Conservation (phyloP, 129 eudicot species). For the Tagetes patula region DNA sequence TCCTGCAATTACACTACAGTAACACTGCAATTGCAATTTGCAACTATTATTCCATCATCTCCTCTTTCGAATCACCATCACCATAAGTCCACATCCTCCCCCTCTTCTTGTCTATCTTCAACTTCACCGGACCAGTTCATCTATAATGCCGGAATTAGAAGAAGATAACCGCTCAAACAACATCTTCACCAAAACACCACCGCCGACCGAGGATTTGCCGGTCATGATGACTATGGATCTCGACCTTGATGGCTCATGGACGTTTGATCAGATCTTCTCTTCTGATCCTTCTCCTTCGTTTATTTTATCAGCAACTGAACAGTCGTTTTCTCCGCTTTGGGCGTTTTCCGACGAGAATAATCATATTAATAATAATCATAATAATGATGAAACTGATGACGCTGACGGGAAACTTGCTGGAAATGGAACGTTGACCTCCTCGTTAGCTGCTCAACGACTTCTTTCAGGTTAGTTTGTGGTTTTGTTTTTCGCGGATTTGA, state of each 20-base stretch:
- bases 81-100: background rate
- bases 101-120: background rate
- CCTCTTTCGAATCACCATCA: constrained; percentile 28
- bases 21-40: constrained; percentile 20
- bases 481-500: background rate
- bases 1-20: constrained; percentile 12
- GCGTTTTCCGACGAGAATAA: constrained; percentile 58
- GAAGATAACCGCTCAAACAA: constrained; percentile 25
- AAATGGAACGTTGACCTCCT: constrained; percentile 33
- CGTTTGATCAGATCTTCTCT: constrained; percentile 72
- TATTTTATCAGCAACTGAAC: constrained; percentile 57
- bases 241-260: constrained; percentile 79
- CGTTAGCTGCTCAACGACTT: constrained; percentile 30
- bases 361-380: background rate
- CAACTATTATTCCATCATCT: constrained; percentile 33
- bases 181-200: constrained; percentile 8
- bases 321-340: constrained; percentile 79
- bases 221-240: constrained; percentile 66
- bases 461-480: constrained; percentile 27
- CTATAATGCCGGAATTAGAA: constrained; percentile 30
- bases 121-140: background rate
- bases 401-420: constrained; percentile 30
- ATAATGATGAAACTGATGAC: constrained; percentile 17
- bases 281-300: constrained; percentile 52
- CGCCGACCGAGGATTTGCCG: constrained; percentile 18